Percentiles rank a stretch among this genome's conserved stretches.
phyloP scores from a whole-genome alignment of 768 basidiomycete genomes.

The Phanerodontia chrysosporium region DNA sequence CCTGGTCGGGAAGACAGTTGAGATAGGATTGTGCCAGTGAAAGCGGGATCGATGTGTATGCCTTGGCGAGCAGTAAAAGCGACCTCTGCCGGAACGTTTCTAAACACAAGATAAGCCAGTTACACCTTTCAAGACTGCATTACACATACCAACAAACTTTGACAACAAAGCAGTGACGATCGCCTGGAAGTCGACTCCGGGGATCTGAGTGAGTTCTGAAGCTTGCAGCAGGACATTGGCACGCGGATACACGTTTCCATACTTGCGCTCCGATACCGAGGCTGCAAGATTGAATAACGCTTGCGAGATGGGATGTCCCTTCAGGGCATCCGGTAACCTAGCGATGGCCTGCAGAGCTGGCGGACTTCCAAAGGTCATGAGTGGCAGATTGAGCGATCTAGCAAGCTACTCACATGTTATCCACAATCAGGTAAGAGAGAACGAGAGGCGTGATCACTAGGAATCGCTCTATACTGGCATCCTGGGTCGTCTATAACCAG shows the following conservation, averaged over 20 bases:
- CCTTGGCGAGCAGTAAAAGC: conserved; percentile 51
- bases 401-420: conserved; percentile 49
- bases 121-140: background rate
- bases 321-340: conserved; percentile 49
- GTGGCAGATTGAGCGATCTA: background rate
- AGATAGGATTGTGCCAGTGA: conserved; percentile 54
- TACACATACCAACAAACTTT: conserved; percentile 49
- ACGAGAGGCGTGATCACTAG: conserved; percentile 57
- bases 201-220: conserved; percentile 40
- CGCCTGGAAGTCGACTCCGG: conserved; percentile 41
- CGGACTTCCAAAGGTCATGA: conserved; percentile 34
- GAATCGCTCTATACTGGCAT: conserved; percentile 28
- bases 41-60: conserved; percentile 60
- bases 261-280: conserved; percentile 50
- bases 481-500: conserved; percentile 18
- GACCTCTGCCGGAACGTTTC: conserved; percentile 58
- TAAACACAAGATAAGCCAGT: conserved; percentile 22
- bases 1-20: conserved; percentile 35
- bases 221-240: conserved; percentile 38
- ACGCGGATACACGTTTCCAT: conserved; percentile 51
- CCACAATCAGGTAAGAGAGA: conserved; percentile 58
- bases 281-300: conserved; percentile 44
- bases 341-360: conserved; percentile 55
- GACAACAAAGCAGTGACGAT: conserved; percentile 41
- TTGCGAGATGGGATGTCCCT: conserved; percentile 40